A percentile compares a stretch with the other conserved stretches of the same genome.
phyloP scores from a whole-genome alignment of 2,329 filamentous ascomycete genomes.

The Aspergillus spinulosporus region DNA sequence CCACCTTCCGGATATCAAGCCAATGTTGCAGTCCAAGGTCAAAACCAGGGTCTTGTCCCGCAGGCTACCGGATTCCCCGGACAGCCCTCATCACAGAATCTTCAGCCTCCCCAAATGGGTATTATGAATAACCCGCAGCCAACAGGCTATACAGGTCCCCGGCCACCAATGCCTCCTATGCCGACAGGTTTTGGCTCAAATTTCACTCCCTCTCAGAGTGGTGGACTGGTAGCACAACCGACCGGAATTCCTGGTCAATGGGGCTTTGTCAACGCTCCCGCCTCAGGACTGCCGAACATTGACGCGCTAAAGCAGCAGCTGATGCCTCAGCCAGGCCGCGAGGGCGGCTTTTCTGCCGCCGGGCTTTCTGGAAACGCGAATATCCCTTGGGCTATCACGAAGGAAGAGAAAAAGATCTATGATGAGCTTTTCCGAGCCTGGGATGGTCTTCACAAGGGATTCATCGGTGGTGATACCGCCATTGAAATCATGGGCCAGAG shows the following conservation, averaged over 20 bases:
- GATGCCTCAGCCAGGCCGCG: conserved; percentile 95
- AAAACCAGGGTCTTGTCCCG: conserved; percentile 34
- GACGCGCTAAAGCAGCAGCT: conserved; percentile 88
- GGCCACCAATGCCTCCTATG: conserved; percentile 78
- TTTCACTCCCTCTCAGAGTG: conserved; percentile 63
- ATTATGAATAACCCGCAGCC: conserved; percentile 70
- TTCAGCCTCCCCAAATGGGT: conserved; percentile 70
- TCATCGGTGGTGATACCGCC: conserved; percentile 85
- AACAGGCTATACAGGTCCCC: conserved; percentile 77
- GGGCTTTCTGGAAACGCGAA: conserved; percentile 91
- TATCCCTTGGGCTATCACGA: conserved; percentile 97
- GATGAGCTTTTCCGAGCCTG: conserved; percentile 93
- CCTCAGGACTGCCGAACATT: conserved; percentile 87
- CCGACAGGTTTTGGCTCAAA: conserved; percentile 69
- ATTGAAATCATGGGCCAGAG: conserved; percentile 98
- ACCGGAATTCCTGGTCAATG: conserved; percentile 92
- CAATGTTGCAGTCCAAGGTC: conserved; percentile 53
- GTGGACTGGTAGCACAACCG: conserved; percentile 88
- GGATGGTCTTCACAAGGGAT: conserved; percentile 93
- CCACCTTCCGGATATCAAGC: conserved; percentile 62
- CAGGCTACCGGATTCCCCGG: conserved; percentile 48
- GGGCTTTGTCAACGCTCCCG: conserved; percentile 95
- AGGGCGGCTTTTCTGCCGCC: conserved; percentile 79
- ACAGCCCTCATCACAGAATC: conserved; percentile 52
- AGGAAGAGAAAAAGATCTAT: conserved; percentile 96